These are phyloP conservation scores for Tricholoma saponaceum DNA, from an alignment of 768 basidiomycete genomes.

Conservation along the genomic window DNA sequence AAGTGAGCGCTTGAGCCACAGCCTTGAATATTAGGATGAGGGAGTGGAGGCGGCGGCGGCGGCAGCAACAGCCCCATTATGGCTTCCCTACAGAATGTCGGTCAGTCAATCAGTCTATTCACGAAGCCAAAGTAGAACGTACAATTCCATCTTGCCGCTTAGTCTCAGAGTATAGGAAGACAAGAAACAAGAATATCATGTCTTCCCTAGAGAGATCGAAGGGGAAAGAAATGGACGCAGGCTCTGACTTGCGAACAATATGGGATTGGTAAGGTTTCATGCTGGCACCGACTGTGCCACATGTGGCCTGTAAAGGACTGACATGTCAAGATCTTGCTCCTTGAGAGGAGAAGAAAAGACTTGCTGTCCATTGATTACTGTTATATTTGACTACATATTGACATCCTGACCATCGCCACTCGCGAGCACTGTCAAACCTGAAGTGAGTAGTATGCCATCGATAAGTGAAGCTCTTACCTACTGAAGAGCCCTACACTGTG, in stretches of 20 bases:
- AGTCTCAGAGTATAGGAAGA: constrained; percentile 12
- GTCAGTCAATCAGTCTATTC: background rate
- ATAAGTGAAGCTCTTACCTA: background rate
- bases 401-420: constrained; percentile 11
- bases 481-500: background rate
- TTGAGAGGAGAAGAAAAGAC: background rate
- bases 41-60: constrained; percentile 53
- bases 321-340: background rate
- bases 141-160: constrained; percentile 8
- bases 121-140: background rate
- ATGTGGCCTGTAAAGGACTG: background rate
- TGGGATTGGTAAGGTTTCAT: constrained; percentile 5
- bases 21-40: constrained; percentile 35
- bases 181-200: constrained; percentile 11
- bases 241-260: constrained; percentile 6
- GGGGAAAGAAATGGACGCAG: constrained; percentile 6
- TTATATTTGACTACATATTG: constrained; percentile 7
- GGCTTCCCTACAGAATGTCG: too few species aligned
- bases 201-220: constrained; percentile 4
- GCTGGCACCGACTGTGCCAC: background rate
- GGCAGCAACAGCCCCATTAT: constrained; percentile 42
- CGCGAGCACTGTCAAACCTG: background rate
- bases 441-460: background rate
- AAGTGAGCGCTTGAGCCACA: too few species aligned
- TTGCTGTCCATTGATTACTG: constrained; percentile 6